Base-by-base conservation (phyloP, 805 yeast species). In the Starmerella riodocensis region DNA sequence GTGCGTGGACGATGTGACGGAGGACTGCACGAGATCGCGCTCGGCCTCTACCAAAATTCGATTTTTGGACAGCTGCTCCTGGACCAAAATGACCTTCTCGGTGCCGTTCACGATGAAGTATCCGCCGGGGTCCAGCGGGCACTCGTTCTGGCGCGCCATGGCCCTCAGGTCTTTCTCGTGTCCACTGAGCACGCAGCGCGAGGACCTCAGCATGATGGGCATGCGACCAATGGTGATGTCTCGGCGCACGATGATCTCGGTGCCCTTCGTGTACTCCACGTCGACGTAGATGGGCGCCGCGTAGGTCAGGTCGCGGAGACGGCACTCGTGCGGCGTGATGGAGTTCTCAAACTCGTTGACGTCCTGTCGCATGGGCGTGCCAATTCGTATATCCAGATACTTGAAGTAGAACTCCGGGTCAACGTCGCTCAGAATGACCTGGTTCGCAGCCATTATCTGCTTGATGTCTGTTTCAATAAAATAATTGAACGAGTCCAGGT, bases 121-220 rank as follows among this genome's bases (percentile, higher is more conserved):
- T 53, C 98, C 98, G 63, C 98, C 98, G 6, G 98, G 98, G 62
- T 91, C 98, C 36, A 91, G 66, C 0, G 98, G 98, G 61, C 98
- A 91, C 61, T 91, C 98, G 51, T 82, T 78, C 50, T 81, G 66
- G 20, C 64, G 64, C 0, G 98, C 96, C 97, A 91, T 88, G 9
- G 27, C 42, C 21, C 23, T 22, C 30, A 39, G 29, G 27, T 41
- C 40, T 51, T 74, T 78, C 23, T 64, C 59, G 53, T 88, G 94
- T 16, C 85, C 93, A 46, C 74, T 74, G 43, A 91, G 65, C 26
- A 83, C 76, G 69, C 98, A 91, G 58, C 85, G 84, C 57, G 84
- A 82, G 20, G 94, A 81, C 52, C 96, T 70, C 52, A 91, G 69
- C 98, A 91, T 91, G 53, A 91, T 77, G n/a, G 98, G 98, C 95